phyloP scores from a whole-genome alignment of 2,329 filamentous ascomycete genomes.

The Orbilia javanica region DNA sequence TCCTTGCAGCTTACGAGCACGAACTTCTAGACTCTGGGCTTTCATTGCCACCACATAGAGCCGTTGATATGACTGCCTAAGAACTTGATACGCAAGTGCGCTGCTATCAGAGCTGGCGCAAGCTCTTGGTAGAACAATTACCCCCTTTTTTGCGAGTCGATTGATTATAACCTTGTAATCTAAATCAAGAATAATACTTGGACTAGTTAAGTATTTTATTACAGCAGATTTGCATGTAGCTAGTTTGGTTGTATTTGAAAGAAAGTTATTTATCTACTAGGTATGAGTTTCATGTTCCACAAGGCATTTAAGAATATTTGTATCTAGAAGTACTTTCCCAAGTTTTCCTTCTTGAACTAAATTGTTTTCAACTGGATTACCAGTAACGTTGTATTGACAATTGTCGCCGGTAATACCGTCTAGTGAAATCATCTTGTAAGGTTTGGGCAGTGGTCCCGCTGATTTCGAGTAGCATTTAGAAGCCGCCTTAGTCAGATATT shows the following conservation, averaged over 20 bases:
- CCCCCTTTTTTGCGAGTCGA: background rate
- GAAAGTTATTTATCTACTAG: background rate
- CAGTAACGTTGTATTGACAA: background rate
- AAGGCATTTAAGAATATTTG: background rate
- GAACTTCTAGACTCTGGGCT: background rate
- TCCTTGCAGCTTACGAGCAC: background rate
- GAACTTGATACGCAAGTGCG: background rate
- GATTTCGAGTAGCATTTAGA: background rate
- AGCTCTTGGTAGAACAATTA: background rate
- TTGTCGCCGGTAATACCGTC: background rate
- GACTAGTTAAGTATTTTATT: background rate
- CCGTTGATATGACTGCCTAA: background rate
- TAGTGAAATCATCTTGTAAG: background rate
- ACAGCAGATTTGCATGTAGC: background rate
- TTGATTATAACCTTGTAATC: background rate
- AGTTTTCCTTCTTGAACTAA: slow-evolving; percentile 1
- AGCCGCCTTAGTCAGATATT: background rate
- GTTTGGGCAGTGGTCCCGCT: background rate
- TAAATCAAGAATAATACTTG: background rate
- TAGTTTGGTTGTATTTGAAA: background rate
- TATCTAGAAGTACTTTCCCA: background rate
- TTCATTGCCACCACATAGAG: background rate
- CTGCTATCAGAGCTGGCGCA: background rate
- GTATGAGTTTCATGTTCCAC: background rate
- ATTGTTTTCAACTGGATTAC: background rate